Evolutionary conservation across 169 alveolate species (phyloP).

Genomic region (Cryptosporidium parvum): DNA sequence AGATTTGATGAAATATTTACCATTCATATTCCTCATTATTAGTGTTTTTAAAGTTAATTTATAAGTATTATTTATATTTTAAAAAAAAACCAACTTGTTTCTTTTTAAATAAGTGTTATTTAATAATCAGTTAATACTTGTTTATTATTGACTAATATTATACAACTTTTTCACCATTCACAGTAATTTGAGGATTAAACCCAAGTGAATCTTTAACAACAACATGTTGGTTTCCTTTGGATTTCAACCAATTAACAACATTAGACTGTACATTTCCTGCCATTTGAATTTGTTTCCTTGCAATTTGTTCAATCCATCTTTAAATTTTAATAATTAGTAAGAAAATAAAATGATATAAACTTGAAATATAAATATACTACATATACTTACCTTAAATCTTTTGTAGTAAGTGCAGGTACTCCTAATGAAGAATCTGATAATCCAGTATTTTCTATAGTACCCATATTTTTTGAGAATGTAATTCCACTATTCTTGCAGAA

Average conservation of each 20-base stretch:
- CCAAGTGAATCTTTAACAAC: conserved; percentile 70
- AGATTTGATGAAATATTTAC: background rate
- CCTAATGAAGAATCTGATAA: conserved; percentile 58
- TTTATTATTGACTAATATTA: background rate
- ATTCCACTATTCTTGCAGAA: conserved; percentile 72
- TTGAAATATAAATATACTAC: background rate
- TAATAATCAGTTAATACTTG: background rate
- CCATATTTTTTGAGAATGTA: conserved; percentile 31
- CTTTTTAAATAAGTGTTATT: background rate
- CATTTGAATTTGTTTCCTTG: conserved; percentile 57
- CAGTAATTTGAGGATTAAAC: conserved; percentile 63
- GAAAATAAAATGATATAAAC: background rate
- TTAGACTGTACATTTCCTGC: conserved; percentile 70
- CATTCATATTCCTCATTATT: background rate
- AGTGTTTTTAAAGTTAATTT: background rate
- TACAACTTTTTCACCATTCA: conserved; percentile 60
- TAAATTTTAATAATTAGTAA: background rate
- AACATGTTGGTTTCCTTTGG: conserved; percentile 67
- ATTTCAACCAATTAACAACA: conserved; percentile 59
- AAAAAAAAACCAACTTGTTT: background rate
- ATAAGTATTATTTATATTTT: background rate
- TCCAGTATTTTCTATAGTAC: conserved; percentile 48
- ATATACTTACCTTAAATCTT: conserved; percentile 67
- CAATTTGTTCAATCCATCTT: conserved; percentile 75
- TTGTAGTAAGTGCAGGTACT: conserved; percentile 67